Evolutionary conservation across 129 eudicot genomes (phyloP).

Genomic region (Logfia minima): DNA sequence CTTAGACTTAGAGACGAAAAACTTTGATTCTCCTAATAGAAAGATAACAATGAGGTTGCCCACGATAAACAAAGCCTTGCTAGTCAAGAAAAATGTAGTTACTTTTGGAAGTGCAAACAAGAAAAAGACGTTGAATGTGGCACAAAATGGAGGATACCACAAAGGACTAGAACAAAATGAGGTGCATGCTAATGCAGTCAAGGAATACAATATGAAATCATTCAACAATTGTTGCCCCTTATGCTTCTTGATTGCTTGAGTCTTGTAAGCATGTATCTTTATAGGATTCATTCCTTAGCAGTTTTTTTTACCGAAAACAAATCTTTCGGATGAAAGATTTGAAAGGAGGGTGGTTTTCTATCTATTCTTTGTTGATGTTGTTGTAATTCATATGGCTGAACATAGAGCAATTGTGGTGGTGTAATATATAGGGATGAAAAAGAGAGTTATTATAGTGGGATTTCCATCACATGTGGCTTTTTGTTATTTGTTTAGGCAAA

Average conservation of each 20-base stretch:
- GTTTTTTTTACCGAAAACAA: constrained; percentile 5
- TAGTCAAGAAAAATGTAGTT: constrained; percentile 41
- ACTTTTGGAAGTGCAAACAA: constrained; percentile 45
- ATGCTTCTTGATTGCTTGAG: constrained; percentile 39
- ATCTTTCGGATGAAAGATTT: constrained; percentile 28
- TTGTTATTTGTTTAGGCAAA: constrained; percentile 31
- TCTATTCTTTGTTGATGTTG: constrained; percentile 1
- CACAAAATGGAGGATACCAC: constrained; percentile 55
- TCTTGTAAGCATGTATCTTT: constrained; percentile 35
- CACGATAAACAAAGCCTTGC: constrained; percentile 51
- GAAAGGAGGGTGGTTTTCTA: background rate
- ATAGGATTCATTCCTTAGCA: constrained; percentile 33
- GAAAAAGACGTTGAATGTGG: constrained; percentile 44
- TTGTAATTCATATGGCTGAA: constrained; percentile 29
- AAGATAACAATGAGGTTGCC: constrained; percentile 63
- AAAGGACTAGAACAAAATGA: constrained; percentile 58
- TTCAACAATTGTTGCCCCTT: constrained; percentile 47
- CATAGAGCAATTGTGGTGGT: constrained; percentile 42
- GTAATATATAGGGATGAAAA: constrained; percentile 41
- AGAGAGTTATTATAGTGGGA: constrained; percentile 24
- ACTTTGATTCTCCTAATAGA: constrained; percentile 55
- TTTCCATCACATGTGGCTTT: constrained; percentile 39
- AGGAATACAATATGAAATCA: constrained; percentile 44
- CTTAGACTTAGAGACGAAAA: constrained; percentile 19
- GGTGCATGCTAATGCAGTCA: constrained; percentile 49